These are phyloP conservation scores for Pleurotus tuber-regium DNA, from an alignment of 768 basidiomycete genomes.

Conservation along the genomic window DNA sequence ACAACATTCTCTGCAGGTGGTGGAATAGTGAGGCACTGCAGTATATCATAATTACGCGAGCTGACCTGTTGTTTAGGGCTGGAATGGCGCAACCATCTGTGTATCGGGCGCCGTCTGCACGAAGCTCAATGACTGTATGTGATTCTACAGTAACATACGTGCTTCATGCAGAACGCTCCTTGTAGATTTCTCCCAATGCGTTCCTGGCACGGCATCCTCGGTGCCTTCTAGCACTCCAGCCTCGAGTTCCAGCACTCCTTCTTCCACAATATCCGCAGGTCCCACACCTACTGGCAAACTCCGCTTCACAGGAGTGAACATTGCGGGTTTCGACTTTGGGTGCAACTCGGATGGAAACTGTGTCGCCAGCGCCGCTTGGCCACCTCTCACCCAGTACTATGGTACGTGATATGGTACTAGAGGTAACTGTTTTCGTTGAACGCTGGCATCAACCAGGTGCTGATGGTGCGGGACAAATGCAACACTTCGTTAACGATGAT, in stretches of 20 bases:
- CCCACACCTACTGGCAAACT: conserved; percentile 22
- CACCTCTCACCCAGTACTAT: conserved; percentile 43
- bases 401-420: conserved; percentile 23
- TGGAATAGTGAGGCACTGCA: background rate
- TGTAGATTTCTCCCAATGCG: conserved; percentile 32
- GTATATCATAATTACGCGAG: background rate
- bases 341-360: conserved; percentile 44
- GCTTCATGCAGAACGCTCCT: background rate
- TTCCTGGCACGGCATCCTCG: conserved; percentile 19
- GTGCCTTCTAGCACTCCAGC: conserved; percentile 10
- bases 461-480: conserved; percentile 57
- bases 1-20: background rate
- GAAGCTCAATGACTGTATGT: conserved; percentile 26
- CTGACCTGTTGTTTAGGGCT: conserved; percentile 21
- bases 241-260: conserved; percentile 17
- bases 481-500: conserved; percentile 54
- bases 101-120: conserved; percentile 29
- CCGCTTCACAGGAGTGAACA: conserved; percentile 46
- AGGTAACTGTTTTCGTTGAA: background rate
- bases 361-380: conserved; percentile 33
- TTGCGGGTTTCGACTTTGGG: conserved; percentile 56
- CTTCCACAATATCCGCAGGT: conserved; percentile 17
- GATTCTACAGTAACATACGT: too few relatives aligned
- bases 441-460: conserved; percentile 20
- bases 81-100: conserved; percentile 34